Evolutionary conservation across 768 basidiomycete genomes (phyloP).

Genomic region (Leccinum rimulosum): DNA sequence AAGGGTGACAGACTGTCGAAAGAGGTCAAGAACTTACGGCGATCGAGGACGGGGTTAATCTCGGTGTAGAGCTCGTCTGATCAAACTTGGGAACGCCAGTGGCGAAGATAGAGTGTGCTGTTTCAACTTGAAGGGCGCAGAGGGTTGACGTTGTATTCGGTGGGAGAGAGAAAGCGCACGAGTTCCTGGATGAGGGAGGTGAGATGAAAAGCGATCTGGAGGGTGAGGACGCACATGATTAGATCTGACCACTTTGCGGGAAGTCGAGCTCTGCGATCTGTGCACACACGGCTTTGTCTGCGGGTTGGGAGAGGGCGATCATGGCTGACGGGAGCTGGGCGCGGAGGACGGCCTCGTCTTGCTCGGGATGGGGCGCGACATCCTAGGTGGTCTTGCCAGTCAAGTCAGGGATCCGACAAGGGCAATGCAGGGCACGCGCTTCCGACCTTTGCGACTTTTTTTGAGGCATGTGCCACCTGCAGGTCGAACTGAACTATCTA

Average conservation of each 20-base stretch:
- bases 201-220: constrained; percentile 9
- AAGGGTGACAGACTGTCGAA: constrained; percentile 59
- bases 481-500: constrained; percentile 68
- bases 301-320: constrained; percentile 74
- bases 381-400: constrained; percentile 43
- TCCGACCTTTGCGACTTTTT: constrained; percentile 79
- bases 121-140: constrained; percentile 71
- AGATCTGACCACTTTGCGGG: constrained; percentile 86
- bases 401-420: background rate
- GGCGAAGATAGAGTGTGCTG: constrained; percentile 94
- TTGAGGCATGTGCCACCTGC: constrained; percentile 91
- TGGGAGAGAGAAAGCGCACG: constrained; percentile 72
- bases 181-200: constrained; percentile 66
- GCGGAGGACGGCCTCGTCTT: constrained; percentile 73
- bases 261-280: constrained; percentile 97
- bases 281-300: constrained; percentile 70
- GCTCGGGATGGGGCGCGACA: constrained; percentile 62
- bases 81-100: constrained; percentile 89
- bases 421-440: constrained; percentile 41
- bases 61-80: constrained; percentile 83
- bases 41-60: constrained; percentile 86
- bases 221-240: constrained; percentile 64
- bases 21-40: constrained; percentile 76
- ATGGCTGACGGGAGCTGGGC: constrained; percentile 72
- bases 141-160: constrained; percentile 82